Percentiles rank a stretch among this genome's conserved stretches.
Evolutionary conservation across 2,329 filamentous ascomycete genomes (phyloP).

Genomic region (Lecanosticta acicola): DNA sequence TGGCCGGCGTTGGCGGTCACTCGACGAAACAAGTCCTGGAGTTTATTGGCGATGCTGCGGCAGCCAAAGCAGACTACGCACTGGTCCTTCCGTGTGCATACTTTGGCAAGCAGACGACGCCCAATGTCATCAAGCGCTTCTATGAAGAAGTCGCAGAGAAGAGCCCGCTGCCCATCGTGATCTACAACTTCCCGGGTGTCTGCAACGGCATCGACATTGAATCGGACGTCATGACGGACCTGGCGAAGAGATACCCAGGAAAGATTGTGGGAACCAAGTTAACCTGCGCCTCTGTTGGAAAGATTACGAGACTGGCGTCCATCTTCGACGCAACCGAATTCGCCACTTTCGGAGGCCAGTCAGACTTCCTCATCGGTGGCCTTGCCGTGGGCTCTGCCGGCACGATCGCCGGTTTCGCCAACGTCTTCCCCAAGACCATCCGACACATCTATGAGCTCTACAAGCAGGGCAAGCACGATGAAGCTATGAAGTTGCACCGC

Average conservation of each 20-base stretch:
- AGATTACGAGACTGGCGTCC: slow-evolving; percentile 58
- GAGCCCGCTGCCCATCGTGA: slow-evolving; percentile 45
- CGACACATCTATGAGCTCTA: slow-evolving; percentile 55
- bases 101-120: slow-evolving; percentile 41
- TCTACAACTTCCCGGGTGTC: slow-evolving; percentile 69
- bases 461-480: slow-evolving; percentile 48
- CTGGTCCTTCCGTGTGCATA: slow-evolving; percentile 42
- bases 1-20: slow-evolving; percentile 42
- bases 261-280: slow-evolving; percentile 68
- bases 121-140: slow-evolving; percentile 38
- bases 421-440: slow-evolving; percentile 49
- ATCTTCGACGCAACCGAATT: slow-evolving; percentile 51
- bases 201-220: slow-evolving; percentile 62
- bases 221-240: slow-evolving; percentile 56
- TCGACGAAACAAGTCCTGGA: slow-evolving; percentile 41
- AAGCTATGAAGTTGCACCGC: slow-evolving; percentile 54
- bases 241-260: slow-evolving; percentile 45
- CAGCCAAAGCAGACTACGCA: slow-evolving; percentile 40
- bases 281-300: slow-evolving; percentile 69
- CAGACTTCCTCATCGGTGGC: slow-evolving; percentile 60
- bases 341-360: slow-evolving; percentile 65
- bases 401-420: slow-evolving; percentile 54
- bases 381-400: slow-evolving; percentile 50
- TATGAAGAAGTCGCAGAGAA: slow-evolving; percentile 50
- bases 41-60: slow-evolving; percentile 38